Percentiles rank a stretch among this genome's conserved stretches.
Evolutionary conservation across 1,284 basidiomycete species (phyloP).

Genomic region (Neolentinus lepideus): DNA sequence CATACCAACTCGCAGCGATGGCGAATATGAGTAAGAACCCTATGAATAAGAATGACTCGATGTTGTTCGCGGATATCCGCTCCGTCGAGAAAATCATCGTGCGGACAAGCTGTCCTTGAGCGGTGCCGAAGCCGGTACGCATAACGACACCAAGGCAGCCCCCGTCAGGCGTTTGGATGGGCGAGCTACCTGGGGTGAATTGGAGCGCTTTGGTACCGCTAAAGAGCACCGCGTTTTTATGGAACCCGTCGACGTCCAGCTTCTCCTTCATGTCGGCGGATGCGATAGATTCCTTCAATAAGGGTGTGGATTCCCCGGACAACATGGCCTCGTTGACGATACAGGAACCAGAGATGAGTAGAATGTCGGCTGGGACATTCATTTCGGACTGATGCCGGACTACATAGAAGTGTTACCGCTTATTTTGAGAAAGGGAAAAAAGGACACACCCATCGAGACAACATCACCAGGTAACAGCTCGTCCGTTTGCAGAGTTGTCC

Average conservation of each 20-base stretch:
- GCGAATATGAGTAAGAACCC: constrained; percentile 95
- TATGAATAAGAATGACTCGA: constrained; percentile 93
- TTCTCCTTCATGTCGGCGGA: constrained; percentile 70
- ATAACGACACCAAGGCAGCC: constrained; percentile 89
- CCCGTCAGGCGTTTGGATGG: constrained; percentile 70
- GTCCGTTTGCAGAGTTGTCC: constrained; percentile 76
- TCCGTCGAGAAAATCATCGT: constrained; percentile 98
- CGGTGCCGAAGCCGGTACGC: constrained; percentile 94
- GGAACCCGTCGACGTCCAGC: constrained; percentile 78
- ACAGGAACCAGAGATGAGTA: constrained; percentile 82
- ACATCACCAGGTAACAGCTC: constrained; percentile 87
- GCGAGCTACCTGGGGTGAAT: background rate
- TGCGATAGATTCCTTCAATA: constrained; percentile 89
- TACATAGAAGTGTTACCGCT: constrained; percentile 15
- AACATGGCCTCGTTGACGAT: constrained; percentile 99
- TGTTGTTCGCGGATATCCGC: constrained; percentile 89
- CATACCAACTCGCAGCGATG: constrained; percentile 92
- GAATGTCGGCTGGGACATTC: constrained; percentile 84
- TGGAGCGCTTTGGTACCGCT: constrained; percentile 87
- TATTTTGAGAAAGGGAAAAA: background rate
- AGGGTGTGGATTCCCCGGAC: constrained; percentile 91
- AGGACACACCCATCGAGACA: constrained; percentile 62
- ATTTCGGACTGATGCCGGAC: constrained; percentile 79
- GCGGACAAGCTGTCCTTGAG: constrained; percentile 90
- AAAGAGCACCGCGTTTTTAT: constrained; percentile 87